Percentiles rank a stretch among this genome's conserved stretches.
These are phyloP conservation scores for Fusarium pseudoanthophilum DNA, from an alignment of 2,329 filamentous ascomycete species.

Conservation along the genomic window DNA sequence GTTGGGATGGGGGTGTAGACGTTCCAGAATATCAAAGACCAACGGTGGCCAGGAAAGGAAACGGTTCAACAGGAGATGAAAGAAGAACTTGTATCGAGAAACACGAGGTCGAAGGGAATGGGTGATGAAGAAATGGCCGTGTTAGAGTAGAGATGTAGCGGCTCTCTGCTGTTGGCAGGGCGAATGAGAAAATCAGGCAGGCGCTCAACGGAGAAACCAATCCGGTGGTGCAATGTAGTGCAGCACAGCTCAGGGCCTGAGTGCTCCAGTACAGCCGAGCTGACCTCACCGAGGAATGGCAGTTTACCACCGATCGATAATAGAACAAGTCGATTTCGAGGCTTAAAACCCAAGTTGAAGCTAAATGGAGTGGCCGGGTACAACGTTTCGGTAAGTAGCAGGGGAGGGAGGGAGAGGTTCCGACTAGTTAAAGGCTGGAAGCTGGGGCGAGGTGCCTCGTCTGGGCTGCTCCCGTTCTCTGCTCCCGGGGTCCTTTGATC, in stretches of 20 bases:
- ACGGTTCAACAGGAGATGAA: not conserved
- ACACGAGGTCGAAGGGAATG: not conserved
- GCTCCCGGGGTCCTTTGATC: not conserved
- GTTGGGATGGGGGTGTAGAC: not conserved
- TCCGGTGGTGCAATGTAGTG: slow-evolving; percentile 11
- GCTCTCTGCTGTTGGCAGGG: not conserved
- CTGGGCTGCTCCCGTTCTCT: not conserved
- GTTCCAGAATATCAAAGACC: slow-evolving; percentile 9
- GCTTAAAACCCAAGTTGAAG: not conserved
- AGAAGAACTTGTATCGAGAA: not conserved
- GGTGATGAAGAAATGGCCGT: not conserved
- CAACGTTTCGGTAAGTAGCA: not conserved
- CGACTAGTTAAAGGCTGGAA: not conserved
- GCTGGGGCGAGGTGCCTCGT: slow-evolving; percentile 13
- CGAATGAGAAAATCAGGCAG: slow-evolving; percentile 4
- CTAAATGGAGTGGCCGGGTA: not conserved
- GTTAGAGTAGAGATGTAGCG: not conserved
- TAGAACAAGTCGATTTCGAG: slow-evolving; percentile 1
- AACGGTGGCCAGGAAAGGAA: not conserved
- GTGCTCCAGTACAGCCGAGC: not conserved
- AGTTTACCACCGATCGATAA: slow-evolving; percentile 1
- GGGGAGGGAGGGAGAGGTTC: not conserved
- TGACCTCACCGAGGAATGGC: not conserved
- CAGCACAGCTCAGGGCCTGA: not conserved
- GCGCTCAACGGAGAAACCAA: slow-evolving; percentile 27